Evolutionary conservation across 768 basidiomycete species (phyloP).

Genomic region (Daedaleopsis nitida): DNA sequence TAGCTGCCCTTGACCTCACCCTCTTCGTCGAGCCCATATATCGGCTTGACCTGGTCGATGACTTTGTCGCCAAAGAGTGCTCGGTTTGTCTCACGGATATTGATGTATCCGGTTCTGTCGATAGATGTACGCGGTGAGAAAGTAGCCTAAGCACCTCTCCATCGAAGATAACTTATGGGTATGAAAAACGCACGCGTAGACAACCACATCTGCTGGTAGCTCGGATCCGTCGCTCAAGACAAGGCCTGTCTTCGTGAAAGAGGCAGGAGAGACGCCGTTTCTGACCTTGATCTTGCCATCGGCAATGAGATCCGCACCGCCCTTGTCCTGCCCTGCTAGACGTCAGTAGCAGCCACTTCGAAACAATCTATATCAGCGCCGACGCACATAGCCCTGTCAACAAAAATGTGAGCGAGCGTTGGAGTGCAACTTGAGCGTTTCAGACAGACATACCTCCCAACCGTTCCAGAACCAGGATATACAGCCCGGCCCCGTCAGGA

Average conservation of each 20-base stretch:
- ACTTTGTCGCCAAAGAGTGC: slow-evolving; percentile 39
- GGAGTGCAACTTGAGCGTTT: background rate
- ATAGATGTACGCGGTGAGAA: background rate
- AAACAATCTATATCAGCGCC: background rate
- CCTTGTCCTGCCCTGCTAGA: slow-evolving; percentile 23
- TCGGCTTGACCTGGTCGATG: slow-evolving; percentile 30
- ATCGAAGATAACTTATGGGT: no score
- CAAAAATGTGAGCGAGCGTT: background rate
- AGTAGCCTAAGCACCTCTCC: no score
- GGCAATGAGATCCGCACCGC: slow-evolving; percentile 23
- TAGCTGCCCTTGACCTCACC: slow-evolving; percentile 41
- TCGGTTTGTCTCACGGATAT: slow-evolving; percentile 33
- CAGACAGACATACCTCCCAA: slow-evolving; percentile 33
- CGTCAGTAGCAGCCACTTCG: background rate
- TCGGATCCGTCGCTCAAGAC: slow-evolving; percentile 31
- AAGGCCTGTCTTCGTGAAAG: slow-evolving; percentile 25
- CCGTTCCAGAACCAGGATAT: slow-evolving; percentile 31
- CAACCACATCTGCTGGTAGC: slow-evolving; percentile 32
- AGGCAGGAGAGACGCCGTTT: slow-evolving; percentile 18
- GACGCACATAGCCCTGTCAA: slow-evolving; percentile 9
- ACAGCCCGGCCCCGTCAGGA: slow-evolving; percentile 33
- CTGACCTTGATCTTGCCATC: slow-evolving; percentile 24
- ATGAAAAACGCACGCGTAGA: slow-evolving; percentile 31
- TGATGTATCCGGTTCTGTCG: slow-evolving; percentile 36
- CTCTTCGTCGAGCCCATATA: slow-evolving; percentile 46